phyloP scores from a whole-genome alignment of 768 basidiomycete species.

The Vishniacozyma victoriae region DNA sequence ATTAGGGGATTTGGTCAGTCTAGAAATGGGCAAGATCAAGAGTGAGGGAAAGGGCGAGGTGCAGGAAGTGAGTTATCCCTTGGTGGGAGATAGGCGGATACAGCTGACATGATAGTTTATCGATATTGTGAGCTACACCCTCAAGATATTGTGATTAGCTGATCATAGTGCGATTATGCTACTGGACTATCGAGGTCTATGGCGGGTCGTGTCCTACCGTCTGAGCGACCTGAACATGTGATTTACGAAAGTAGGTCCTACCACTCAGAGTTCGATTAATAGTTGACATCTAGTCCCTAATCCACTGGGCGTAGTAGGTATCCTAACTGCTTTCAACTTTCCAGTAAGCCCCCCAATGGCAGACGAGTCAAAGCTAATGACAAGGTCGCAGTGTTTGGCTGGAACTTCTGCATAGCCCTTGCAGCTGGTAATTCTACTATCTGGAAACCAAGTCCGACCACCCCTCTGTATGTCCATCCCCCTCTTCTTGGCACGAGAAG shows the following conservation, averaged over 20 bases:
- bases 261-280: background rate
- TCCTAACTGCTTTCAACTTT: slow-evolving; percentile 93
- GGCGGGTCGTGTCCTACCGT: slow-evolving; percentile 80
- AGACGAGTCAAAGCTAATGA: background rate
- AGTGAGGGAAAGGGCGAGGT: slow-evolving; percentile 90
- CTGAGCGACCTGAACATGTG: slow-evolving; percentile 82
- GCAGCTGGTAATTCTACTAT: slow-evolving; percentile 66
- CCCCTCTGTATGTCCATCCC: slow-evolving; percentile 60
- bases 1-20: slow-evolving; percentile 40
- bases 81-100: background rate
- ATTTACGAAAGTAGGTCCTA: slow-evolving; percentile 69
- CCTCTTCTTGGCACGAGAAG: background rate
- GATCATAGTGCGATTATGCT: slow-evolving; percentile 78
- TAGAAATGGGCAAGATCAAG: slow-evolving; percentile 66
- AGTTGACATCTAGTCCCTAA: slow-evolving; percentile 65
- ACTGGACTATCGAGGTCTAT: slow-evolving; percentile 89
- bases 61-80: slow-evolving; percentile 54
- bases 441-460: slow-evolving; percentile 91
- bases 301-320: slow-evolving; percentile 67
- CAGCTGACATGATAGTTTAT: slow-evolving; percentile 54
- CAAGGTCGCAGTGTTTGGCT: slow-evolving; percentile 34
- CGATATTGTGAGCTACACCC: slow-evolving; percentile 67
- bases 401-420: slow-evolving; percentile 44
- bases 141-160: background rate
- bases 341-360: slow-evolving; percentile 50